Evolutionary conservation across 2,329 filamentous ascomycete genomes (phyloP), one percentile per base, ranked within the genome.

Genomic region (Epichloe baconii): DNA sequence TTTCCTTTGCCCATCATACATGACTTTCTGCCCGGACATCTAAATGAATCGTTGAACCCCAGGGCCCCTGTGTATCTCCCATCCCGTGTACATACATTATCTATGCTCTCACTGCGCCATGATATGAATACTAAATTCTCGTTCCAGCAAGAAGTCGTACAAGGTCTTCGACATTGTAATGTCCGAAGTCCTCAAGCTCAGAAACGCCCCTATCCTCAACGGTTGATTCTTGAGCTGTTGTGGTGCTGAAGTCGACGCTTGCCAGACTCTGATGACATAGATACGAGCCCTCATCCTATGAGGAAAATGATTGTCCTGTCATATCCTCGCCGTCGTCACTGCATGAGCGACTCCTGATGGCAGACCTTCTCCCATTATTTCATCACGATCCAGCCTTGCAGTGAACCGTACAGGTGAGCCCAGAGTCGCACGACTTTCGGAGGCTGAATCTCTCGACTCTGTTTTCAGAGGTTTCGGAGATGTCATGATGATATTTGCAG

Each of bases 401-500:
- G 42, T 44, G 35, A 53, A 53, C 19, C 52, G 50, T 34, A 48
- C 52, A 21, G 54, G 51, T 21, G 50, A 50, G 11, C 50, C 44
- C 35, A 52, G 14, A 31, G 31, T 47, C 38, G 46, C 14, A 40
- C 57, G 59, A 44, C 52, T 52, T 4, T 54, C 51, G 11, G 50
- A 47, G 10, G 52, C 55, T 7, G 52, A 31, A 10, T 63, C 60
- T n/a, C 57, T 54, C 35, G 58, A 61, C 23, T 55, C 54, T 40
- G 53, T 47, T 21, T 58, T 56, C 38, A 59, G 55, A 43, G 62
- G 56, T 48, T 66, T 64, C 4, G 63, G 61, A 31, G 63, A 63
- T 41, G 57, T 58, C 62, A 65, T 66, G 35, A 62, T 58, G 37
- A 64, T 59, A 53, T 67, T 63, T 51, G 59, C 60, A 5, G 59